Evolutionary conservation across 192 early-diverging fungal genomes (phyloP).

Genomic region (Funneliformis geosporum): DNA sequence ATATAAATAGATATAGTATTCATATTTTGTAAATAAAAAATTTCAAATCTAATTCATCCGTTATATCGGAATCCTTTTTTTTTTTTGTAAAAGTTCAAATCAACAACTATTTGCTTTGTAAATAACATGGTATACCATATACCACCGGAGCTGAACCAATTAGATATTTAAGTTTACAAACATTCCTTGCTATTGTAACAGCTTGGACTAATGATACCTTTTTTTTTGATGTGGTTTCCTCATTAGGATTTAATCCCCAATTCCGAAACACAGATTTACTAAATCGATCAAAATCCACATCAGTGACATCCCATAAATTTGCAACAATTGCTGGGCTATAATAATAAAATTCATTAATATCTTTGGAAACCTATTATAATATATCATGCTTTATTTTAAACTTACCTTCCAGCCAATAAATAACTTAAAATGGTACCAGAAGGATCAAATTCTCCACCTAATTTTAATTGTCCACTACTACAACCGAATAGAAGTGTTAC

Average conservation of each 20-base stretch:
- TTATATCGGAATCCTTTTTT: too few species aligned
- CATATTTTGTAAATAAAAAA: too few species aligned
- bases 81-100: too few species aligned
- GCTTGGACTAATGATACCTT: slow-evolving; percentile 72
- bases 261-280: slow-evolving; percentile 64
- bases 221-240: not conserved
- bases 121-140: slow-evolving; percentile 81
- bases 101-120: not conserved
- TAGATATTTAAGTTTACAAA: slow-evolving; percentile 78
- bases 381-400: not conserved
- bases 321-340: slow-evolving; percentile 78
- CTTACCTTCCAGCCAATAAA: slow-evolving; percentile 78
- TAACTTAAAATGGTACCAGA: slow-evolving; percentile 83
- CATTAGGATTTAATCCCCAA: slow-evolving; percentile 66
- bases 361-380: slow-evolving; percentile 5
- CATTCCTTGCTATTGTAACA: slow-evolving; percentile 66
- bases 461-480: slow-evolving; percentile 80
- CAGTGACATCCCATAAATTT: slow-evolving; percentile 99
- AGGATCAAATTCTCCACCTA: slow-evolving; percentile 87
- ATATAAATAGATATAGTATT: too few species aligned
- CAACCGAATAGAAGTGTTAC: slow-evolving; percentile 91
- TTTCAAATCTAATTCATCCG: too few species aligned
- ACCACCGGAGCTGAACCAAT: slow-evolving; percentile 93
- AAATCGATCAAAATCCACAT: slow-evolving; percentile 92
- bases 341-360: not conserved